Conservation (phyloP, 345 rosid genomes). For the Acer campestre region DNA sequence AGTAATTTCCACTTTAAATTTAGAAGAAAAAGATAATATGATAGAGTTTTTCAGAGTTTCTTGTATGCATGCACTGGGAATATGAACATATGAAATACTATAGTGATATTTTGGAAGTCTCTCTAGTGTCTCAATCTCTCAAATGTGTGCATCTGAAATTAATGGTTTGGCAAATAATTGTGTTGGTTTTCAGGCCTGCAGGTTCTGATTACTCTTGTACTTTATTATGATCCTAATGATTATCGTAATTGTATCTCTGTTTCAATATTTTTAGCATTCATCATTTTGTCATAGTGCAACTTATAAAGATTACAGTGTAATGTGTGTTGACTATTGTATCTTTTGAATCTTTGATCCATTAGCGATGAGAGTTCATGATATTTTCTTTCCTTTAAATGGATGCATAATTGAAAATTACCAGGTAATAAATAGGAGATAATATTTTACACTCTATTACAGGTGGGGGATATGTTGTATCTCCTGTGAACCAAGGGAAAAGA, state of each 20-base stretch:
- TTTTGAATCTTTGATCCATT: constrained; percentile 4
- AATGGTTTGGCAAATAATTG: constrained; percentile 5
- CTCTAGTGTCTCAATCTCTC: constrained; percentile 4
- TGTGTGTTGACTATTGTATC: neutral
- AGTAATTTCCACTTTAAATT: too few relatives aligned
- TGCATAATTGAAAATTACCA: constrained; percentile 7
- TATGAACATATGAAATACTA: neutral
- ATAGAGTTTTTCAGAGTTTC: neutral
- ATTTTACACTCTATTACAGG: constrained; percentile 49
- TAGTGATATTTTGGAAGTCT: neutral
- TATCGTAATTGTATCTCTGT: neutral
- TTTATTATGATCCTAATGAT: neutral
- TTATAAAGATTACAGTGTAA: neutral
- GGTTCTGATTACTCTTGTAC: neutral
- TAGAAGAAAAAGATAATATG: constrained; percentile 24
- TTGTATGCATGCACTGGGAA: neutral
- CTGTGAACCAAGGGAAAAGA: constrained; percentile 65
- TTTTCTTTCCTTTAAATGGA: neutral
- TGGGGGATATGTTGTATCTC: constrained; percentile 94
- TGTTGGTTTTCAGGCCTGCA: neutral
- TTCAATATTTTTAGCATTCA: neutral
- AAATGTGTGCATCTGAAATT: neutral
- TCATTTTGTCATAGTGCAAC: neutral
- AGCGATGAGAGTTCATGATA: neutral
- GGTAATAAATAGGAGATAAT: constrained; percentile 11